Evolutionary conservation across 73 alveolate genomes (phyloP).

Genomic region (Urostyla sp.): DNA sequence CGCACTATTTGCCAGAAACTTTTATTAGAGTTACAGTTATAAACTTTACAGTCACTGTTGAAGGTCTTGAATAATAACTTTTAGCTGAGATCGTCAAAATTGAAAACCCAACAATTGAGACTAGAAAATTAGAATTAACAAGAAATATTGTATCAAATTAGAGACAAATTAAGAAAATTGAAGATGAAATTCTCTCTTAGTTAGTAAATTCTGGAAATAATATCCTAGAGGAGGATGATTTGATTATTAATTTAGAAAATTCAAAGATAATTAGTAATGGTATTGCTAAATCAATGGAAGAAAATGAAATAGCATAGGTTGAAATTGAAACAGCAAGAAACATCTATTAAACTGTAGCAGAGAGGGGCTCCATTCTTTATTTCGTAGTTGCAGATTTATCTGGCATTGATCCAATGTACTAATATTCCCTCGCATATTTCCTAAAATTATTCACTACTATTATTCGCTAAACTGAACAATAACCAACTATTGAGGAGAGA

Average conservation of each 20-base stretch:
- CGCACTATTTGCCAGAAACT: conserved; percentile 94
- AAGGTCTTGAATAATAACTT: conserved; percentile 96
- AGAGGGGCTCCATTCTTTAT: conserved; percentile 90
- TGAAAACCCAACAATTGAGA: conserved; percentile 96
- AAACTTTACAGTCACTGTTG: conserved; percentile 96
- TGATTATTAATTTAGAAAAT: conserved; percentile 86
- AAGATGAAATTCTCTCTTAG: conserved; percentile 87
- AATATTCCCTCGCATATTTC: conserved; percentile 93
- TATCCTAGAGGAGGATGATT: conserved; percentile 90
- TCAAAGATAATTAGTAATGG: conserved; percentile 88
- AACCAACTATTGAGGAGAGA: conserved; percentile 78
- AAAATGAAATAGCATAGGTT: conserved; percentile 87
- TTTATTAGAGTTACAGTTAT: conserved; percentile 93
- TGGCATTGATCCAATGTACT: conserved; percentile 97
- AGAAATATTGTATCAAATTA: conserved; percentile 86
- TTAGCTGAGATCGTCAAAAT: conserved; percentile 94
- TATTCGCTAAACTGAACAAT: conserved; percentile 78
- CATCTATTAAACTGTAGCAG: conserved; percentile 88
- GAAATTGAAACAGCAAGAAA: conserved; percentile 90
- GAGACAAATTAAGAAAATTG: conserved; percentile 86
- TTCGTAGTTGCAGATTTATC: conserved; percentile 96
- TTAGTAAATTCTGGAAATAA: conserved; percentile 91
- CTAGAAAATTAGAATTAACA: conserved; percentile 85
- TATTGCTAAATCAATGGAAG: conserved; percentile 82
- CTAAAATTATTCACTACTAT: conserved; percentile 82